A percentile compares a stretch with the other conserved stretches of the same genome.
These are phyloP conservation scores for Chlamydomonas reinhardtii DNA, from an alignment of 163 green algal species.

Conservation along the genomic window DNA sequence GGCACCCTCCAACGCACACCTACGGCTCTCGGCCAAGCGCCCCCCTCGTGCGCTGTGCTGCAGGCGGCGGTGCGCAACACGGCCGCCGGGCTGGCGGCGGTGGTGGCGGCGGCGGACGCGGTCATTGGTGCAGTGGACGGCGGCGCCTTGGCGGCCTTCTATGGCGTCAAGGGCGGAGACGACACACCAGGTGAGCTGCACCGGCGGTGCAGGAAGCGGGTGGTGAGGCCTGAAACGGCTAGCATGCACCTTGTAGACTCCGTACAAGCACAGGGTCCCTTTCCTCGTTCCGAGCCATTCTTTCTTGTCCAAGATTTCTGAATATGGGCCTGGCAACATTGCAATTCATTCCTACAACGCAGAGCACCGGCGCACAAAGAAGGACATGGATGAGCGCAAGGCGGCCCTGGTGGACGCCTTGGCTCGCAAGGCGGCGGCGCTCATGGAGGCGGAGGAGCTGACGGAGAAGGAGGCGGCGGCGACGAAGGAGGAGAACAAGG, in stretches of 20 bases:
- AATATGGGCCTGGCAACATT: too few species aligned
- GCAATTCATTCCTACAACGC: too few species aligned
- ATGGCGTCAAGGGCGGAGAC: slow-evolving; percentile 22
- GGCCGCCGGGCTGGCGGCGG: not conserved
- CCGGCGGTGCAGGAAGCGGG: too few species aligned
- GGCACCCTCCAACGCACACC: too few species aligned
- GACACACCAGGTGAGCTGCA: slow-evolving; percentile 17
- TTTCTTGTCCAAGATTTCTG: too few species aligned
- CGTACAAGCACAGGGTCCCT: too few species aligned
- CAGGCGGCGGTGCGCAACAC: slow-evolving; percentile 24
- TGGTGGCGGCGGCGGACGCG: slow-evolving; percentile 4
- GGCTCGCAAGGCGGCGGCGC: slow-evolving; percentile 61
- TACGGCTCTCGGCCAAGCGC: too few species aligned
- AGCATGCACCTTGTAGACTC: too few species aligned
- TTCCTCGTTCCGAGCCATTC: too few species aligned
- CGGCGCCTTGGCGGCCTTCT: not conserved
- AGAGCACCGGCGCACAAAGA: slow-evolving; percentile 47
- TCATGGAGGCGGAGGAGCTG: slow-evolving; percentile 60
- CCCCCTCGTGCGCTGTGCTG: too few species aligned
- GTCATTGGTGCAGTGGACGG: slow-evolving; percentile 5
- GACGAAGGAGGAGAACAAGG: not conserved
- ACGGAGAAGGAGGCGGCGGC: not conserved
- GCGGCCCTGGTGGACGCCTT: slow-evolving; percentile 81
- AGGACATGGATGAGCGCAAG: slow-evolving; percentile 75
- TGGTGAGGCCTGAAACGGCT: too few species aligned